A percentile compares a stretch with the other conserved stretches of the same genome.
These are phyloP conservation scores for Ustilago trichophora DNA, from an alignment of 1,284 basidiomycete species.

Conservation along the genomic window DNA sequence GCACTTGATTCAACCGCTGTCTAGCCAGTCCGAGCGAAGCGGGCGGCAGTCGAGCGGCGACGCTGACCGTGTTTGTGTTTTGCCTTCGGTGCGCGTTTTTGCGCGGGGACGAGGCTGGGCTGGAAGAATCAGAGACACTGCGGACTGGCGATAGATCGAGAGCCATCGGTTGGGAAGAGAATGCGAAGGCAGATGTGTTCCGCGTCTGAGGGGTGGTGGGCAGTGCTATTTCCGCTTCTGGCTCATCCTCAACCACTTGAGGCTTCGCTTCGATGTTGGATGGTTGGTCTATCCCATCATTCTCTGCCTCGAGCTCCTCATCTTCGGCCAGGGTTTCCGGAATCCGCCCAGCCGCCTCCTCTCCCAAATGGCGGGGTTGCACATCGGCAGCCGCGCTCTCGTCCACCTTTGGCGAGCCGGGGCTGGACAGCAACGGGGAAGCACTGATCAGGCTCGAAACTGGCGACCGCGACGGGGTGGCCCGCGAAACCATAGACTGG, in stretches of 20 bases:
- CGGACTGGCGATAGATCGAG: conserved; percentile 29
- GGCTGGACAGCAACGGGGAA: conserved; percentile 14
- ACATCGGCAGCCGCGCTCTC: conserved; percentile 18
- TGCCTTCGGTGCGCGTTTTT: conserved; percentile 40
- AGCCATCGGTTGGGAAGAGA: conserved; percentile 37
- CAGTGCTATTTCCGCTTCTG: not conserved
- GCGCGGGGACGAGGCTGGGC: conserved; percentile 36
- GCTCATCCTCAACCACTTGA: not conserved
- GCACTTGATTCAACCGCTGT: conserved; percentile 14
- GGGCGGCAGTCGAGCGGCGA: conserved; percentile 12
- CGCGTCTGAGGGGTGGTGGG: conserved; percentile 13
- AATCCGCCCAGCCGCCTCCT: conserved; percentile 20
- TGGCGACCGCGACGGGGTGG: conserved; percentile 2
- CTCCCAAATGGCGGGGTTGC: conserved; percentile 15
- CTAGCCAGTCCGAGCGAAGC: conserved; percentile 19
- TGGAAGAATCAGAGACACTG: conserved; percentile 13
- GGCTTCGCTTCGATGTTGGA: not conserved
- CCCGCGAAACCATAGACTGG: too few species aligned
- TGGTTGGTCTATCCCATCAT: too few species aligned
- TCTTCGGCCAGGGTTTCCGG: conserved; percentile 29
- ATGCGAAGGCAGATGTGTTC: conserved; percentile 13
- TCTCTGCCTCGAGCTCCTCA: conserved; percentile 14
- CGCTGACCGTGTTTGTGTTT: conserved; percentile 32
- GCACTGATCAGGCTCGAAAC: conserved; percentile 4
- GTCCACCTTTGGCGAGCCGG: conserved; percentile 25